These are phyloP conservation scores for Penicillium sumatraense DNA, from an alignment of 2,329 filamentous ascomycete genomes.

Conservation along the genomic window DNA sequence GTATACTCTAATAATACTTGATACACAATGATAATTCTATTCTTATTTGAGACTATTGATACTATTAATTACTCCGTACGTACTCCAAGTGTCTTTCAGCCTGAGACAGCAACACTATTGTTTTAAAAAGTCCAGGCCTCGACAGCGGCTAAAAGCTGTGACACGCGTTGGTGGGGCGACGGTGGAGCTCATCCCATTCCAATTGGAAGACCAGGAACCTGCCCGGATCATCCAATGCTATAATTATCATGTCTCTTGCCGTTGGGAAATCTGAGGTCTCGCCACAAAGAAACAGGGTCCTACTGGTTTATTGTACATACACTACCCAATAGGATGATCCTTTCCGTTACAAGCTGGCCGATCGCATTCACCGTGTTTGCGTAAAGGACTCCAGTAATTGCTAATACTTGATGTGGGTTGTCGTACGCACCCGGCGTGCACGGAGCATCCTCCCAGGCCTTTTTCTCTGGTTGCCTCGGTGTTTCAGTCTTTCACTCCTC, in stretches of 20 bases:
- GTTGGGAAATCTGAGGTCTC: not conserved
- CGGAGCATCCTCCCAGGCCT: slow-evolving; percentile 3
- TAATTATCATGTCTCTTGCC: slow-evolving; percentile 19
- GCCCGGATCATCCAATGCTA: slow-evolving; percentile 13
- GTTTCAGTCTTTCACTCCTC: slow-evolving; percentile 18
- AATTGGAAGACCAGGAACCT: slow-evolving; percentile 23
- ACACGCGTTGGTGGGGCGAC: slow-evolving; percentile 41
- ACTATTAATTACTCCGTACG: not conserved
- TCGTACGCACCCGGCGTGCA: not conserved
- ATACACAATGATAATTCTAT: too few relatives aligned
- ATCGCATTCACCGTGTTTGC: not conserved
- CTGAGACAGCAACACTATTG: slow-evolving; percentile 1
- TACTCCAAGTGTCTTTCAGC: not conserved
- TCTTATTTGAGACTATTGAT: too few relatives aligned
- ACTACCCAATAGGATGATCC: not conserved
- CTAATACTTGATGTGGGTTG: not conserved
- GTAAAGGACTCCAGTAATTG: too few relatives aligned
- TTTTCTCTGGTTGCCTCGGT: slow-evolving; percentile 15
- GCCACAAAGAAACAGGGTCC: slow-evolving; percentile 16
- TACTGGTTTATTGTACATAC: not conserved
- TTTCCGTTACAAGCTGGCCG: not conserved
- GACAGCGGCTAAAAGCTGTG: slow-evolving; percentile 20
- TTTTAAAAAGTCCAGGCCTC: slow-evolving; percentile 5
- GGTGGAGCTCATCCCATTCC: slow-evolving; percentile 20
- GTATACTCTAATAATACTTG: too few relatives aligned